Evolutionary conservation across 192 early-diverging fungal genomes (phyloP).

Genomic region (Coemansia erecta): DNA sequence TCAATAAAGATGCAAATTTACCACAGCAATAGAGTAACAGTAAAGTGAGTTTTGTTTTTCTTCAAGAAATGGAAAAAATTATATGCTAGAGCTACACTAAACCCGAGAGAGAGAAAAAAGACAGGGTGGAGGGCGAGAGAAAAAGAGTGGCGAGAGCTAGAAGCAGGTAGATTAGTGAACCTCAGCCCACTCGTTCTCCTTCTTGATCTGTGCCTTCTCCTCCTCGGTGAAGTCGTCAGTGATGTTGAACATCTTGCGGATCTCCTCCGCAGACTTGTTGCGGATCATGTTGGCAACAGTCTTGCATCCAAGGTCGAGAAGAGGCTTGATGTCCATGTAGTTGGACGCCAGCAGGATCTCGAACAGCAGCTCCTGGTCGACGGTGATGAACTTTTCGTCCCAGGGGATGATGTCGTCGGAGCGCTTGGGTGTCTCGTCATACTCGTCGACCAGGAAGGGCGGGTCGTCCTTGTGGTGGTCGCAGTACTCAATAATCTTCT

Average conservation of each 20-base stretch:
- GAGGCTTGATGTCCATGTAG: slow-evolving; percentile 94
- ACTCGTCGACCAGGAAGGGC: slow-evolving; percentile 51
- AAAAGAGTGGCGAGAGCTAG: not conserved
- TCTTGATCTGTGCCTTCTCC: slow-evolving; percentile 88
- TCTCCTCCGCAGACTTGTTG: slow-evolving; percentile 90
- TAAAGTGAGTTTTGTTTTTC: too few relatives aligned
- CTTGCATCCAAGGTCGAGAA: slow-evolving; percentile 97
- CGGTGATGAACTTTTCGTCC: slow-evolving; percentile 77
- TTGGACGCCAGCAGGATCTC: slow-evolving; percentile 85
- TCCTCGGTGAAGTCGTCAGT: slow-evolving; percentile 93
- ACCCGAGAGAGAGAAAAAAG: slow-evolving; percentile 6
- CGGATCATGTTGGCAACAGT: slow-evolving; percentile 98
- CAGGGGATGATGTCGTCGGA: slow-evolving; percentile 75
- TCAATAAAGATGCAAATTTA: too few relatives aligned
- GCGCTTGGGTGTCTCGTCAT: slow-evolving; percentile 57
- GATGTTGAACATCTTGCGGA: slow-evolving; percentile 96
- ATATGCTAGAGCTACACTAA: too few relatives aligned
- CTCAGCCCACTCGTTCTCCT: slow-evolving; percentile 79
- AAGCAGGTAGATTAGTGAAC: slow-evolving; percentile 34
- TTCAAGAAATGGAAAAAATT: too few relatives aligned
- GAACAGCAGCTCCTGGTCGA: slow-evolving; percentile 77
- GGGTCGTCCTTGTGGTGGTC: slow-evolving; percentile 76
- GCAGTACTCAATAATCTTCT: slow-evolving; percentile 84
- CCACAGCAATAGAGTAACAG: too few relatives aligned
- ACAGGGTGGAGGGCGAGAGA: not conserved